phyloP scores from a whole-genome alignment of 1,139 yeast species.

The Wickerhamiella infanticola region DNA sequence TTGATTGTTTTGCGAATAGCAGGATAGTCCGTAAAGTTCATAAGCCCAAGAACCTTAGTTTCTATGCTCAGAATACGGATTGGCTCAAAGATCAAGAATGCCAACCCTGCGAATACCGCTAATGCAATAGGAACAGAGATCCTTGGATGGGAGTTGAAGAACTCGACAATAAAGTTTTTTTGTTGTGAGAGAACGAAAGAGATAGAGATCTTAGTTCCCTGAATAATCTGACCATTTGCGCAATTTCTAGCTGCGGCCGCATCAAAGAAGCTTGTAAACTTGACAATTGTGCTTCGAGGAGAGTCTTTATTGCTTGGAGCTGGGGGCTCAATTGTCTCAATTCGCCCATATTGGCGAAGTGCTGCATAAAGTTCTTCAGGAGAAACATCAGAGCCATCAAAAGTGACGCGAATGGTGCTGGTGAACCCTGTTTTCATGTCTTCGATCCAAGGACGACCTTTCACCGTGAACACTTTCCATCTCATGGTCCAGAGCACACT shows the following conservation, averaged over 20 bases:
- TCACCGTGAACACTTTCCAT: conserved; percentile 52
- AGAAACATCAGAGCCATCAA: conserved; percentile 58
- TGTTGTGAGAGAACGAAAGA: conserved; percentile 44
- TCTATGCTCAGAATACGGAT: conserved; percentile 70
- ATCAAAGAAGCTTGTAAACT: conserved; percentile 41
- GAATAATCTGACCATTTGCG: conserved; percentile 29
- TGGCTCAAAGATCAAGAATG: conserved; percentile 84
- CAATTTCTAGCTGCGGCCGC: conserved; percentile 87
- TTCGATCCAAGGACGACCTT: conserved; percentile 93
- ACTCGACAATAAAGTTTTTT: conserved; percentile 37
- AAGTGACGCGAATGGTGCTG: conserved; percentile 43
- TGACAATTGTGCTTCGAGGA: conserved; percentile 36
- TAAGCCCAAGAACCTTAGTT: conserved; percentile 36
- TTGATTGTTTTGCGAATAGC: background rate
- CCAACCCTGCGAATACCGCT: conserved; percentile 55
- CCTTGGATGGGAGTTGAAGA: conserved; percentile 49
- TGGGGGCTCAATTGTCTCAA: conserved; percentile 54
- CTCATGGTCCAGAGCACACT: conserved; percentile 25
- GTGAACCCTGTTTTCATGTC: conserved; percentile 71
- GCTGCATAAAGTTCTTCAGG: conserved; percentile 76
- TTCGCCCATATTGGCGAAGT: conserved; percentile 76
- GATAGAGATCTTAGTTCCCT: conserved; percentile 52
- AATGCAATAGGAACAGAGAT: conserved; percentile 55
- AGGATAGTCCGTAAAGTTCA: conserved; percentile 6
- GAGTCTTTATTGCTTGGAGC: conserved; percentile 33